Conservation (phyloP, 2,329 filamentous ascomycete genomes). For the Apiospora saccharicola region DNA sequence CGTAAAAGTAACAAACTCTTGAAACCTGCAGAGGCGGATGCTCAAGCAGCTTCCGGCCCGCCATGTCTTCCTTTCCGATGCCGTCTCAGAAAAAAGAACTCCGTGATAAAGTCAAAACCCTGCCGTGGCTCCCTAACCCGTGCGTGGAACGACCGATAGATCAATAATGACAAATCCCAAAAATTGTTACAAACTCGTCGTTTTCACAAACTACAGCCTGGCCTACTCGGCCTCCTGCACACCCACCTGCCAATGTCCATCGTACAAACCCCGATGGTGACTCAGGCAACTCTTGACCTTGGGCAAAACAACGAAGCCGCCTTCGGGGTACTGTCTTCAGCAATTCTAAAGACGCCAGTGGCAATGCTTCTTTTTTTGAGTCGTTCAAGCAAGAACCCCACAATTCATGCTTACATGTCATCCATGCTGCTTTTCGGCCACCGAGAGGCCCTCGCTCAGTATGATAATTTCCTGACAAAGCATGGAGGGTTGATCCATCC, state of each 20-base stretch:
- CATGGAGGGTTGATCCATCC: slow-evolving; percentile 31
- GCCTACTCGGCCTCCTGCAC: not conserved
- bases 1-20: not conserved
- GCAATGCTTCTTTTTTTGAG: not conserved
- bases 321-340: not conserved
- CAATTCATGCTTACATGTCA: slow-evolving; percentile 25
- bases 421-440: slow-evolving; percentile 30
- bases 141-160: not conserved
- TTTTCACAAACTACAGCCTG: not conserved
- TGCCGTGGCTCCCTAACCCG: not conserved
- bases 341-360: not conserved
- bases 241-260: not conserved
- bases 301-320: not conserved
- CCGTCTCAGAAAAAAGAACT: not conserved
- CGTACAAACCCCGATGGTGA: not conserved
- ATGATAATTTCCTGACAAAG: slow-evolving; percentile 38
- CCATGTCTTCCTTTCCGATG: slow-evolving; percentile 11
- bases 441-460: slow-evolving; percentile 27
- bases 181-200: not conserved
- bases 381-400: not conserved
- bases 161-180: slow-evolving; percentile 7
- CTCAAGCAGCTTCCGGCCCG: not conserved
- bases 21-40: slow-evolving; percentile 1
- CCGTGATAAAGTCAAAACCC: not conserved
- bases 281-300: not conserved